Percentiles rank a stretch among this genome's conserved stretches.
Evolutionary conservation across 73 alveolate genomes (phyloP).

Genomic region (Paramecium biaurelia): DNA sequence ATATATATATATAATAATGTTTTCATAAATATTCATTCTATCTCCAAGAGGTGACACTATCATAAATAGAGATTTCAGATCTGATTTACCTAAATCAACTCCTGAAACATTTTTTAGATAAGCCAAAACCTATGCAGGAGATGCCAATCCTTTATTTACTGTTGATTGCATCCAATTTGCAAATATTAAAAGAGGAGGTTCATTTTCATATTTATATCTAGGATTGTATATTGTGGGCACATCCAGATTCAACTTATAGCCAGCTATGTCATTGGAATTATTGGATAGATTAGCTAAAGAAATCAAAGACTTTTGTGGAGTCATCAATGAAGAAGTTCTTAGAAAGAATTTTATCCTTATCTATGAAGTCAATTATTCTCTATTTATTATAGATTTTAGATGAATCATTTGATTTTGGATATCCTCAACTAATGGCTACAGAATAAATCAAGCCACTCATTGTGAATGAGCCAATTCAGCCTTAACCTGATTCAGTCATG

Average conservation of each 20-base stretch:
- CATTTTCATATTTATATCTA: constrained; percentile 2
- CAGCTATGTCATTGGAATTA: constrained; percentile 61
- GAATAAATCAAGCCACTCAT: constrained; percentile 66
- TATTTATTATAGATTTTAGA: constrained; percentile 16
- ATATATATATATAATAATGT: constrained; percentile 36
- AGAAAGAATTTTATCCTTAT: constrained; percentile 62
- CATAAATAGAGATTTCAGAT: constrained; percentile 70
- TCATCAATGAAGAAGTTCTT: constrained; percentile 65
- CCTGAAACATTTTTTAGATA: constrained; percentile 70
- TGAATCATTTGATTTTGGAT: constrained; percentile 68
- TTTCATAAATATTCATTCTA: constrained; percentile 71
- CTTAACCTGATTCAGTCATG: constrained; percentile 9
- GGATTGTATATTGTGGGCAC: constrained; percentile 65
- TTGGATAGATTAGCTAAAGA: constrained; percentile 62
- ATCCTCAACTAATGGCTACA: constrained; percentile 61
- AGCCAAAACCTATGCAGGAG: constrained; percentile 68
- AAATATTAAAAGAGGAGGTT: constrained; percentile 69
- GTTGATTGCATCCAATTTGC: constrained; percentile 73
- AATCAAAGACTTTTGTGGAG: constrained; percentile 66
- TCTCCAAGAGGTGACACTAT: constrained; percentile 78
- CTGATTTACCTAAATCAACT: constrained; percentile 70
- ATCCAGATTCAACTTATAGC: constrained; percentile 57
- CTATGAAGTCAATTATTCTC: constrained; percentile 19
- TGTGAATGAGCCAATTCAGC: constrained; percentile 61
- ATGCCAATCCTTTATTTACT: constrained; percentile 69